Base-by-base conservation (phyloP, 2,329 filamentous ascomycete species). In the Dothideomycetes sp. region DNA sequence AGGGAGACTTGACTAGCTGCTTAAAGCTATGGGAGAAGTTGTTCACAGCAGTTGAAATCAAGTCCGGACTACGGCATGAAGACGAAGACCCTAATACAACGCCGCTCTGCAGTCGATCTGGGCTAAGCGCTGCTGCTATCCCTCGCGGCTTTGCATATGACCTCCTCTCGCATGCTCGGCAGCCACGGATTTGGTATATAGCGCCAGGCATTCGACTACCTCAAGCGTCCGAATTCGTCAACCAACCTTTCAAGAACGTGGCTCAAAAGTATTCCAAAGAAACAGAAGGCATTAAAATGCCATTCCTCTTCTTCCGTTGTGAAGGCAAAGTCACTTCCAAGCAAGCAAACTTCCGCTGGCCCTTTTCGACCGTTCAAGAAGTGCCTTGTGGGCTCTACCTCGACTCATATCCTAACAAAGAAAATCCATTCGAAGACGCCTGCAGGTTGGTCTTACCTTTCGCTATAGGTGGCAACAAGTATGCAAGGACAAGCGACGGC, bases 341-440 rank as follows among this genome's bases (percentile, higher is more conserved):
- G 36, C 53, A 57, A 13, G 54, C 54, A 13, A 56, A 58, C 24
- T 58, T 58, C 44, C 51, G 55, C 29, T 58, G 52, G 28, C 55
- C 55, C 0, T 58, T 56, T 35, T 56, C 51, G 4, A 56, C 54
- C 1, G 45, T 57, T 10, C 52, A 57, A 9, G 43, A 45, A 3
- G 55, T 59, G 3, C 55, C 56, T n/a, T 58, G 55, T 41, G 56
- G 56, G 5, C 46, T 59, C 3, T 59, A 59, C 32, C 52, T 59
- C 2, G 56, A 59, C 35, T 51, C 52, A 5, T 54, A 57, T 34
- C 53, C 53, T 4, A 55, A 55, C 28, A 54, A 53, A 3, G 50
- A 54, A 24, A 58, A 58, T 25, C 54, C 56, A 4, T 58, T 58
- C 43, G 55, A 59, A 24, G 56, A 59, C 39, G 54, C 53, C 4